These are phyloP conservation scores for Iris pallida DNA, from an alignment of 116 monocot genomes.

Conservation along the genomic window DNA sequence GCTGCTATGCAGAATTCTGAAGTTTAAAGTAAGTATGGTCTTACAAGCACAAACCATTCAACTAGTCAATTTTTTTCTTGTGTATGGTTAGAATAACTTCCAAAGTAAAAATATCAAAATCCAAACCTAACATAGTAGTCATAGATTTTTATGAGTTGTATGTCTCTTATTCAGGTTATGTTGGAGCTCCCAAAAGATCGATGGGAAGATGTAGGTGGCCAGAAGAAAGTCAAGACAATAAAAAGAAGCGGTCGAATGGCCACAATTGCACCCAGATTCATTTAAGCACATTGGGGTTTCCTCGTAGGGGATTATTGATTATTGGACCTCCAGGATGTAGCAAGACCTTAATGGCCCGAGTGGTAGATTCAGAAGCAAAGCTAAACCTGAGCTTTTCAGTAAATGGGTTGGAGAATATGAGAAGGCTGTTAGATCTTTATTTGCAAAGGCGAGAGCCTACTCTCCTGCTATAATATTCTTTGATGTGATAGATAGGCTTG, in stretches of 20 bases:
- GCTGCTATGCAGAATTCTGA: background rate
- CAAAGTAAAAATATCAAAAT: too few relatives aligned
- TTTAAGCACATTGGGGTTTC: conserved; percentile 65
- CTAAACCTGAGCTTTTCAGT: conserved; percentile 92
- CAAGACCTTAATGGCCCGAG: conserved; percentile 93
- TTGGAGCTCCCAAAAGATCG: conserved; percentile 80
- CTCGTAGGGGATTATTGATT: conserved; percentile 69
- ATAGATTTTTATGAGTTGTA: too few relatives aligned
- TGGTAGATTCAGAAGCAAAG: conserved; percentile 90
- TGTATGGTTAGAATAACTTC: too few relatives aligned
- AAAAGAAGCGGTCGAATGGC: conserved; percentile 83
- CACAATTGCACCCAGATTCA: conserved; percentile 61
- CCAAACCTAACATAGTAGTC: too few relatives aligned
- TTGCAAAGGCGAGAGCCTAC: conserved; percentile 89
- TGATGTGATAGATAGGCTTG: conserved; percentile 97
- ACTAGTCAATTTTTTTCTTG: too few relatives aligned
- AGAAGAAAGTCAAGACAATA: conserved; percentile 71
- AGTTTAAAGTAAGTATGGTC: conserved; percentile 1
- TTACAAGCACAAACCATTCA: too few relatives aligned
- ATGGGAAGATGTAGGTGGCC: conserved; percentile 97
- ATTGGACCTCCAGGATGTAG: conserved; percentile 99
- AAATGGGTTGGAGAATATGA: conserved; percentile 99
- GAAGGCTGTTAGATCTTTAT: conserved; percentile 84
- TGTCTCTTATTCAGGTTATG: conserved; percentile 51
- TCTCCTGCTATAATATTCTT: conserved; percentile 94